These are phyloP conservation scores for Hypoxylon sp. DNA, from an alignment of 2,329 filamentous ascomycete species.

Conservation along the genomic window DNA sequence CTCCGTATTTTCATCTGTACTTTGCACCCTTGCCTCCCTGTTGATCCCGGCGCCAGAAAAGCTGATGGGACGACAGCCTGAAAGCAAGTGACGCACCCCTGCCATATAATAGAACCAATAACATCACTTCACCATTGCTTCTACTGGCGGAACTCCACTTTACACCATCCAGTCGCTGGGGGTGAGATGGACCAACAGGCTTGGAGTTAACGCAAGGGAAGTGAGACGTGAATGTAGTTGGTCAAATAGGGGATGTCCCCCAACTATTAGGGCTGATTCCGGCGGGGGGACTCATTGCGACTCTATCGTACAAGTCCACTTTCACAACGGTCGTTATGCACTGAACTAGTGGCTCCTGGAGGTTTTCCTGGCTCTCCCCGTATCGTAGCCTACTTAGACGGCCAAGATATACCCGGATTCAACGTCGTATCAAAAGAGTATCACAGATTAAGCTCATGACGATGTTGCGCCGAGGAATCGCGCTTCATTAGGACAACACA, in stretches of 20 bases:
- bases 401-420: slow-evolving; percentile 21
- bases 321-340: slow-evolving; percentile 1
- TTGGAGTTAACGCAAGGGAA: slow-evolving; percentile 24
- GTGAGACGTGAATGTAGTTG: slow-evolving; percentile 2
- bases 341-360: slow-evolving; percentile 6
- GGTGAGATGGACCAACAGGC: slow-evolving; percentile 15
- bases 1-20: slow-evolving; percentile 33
- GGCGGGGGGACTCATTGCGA: background rate
- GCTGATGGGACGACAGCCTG: slow-evolving; percentile 41
- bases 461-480: slow-evolving; percentile 11
- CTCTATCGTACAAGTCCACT: background rate
- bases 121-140: slow-evolving; percentile 19
- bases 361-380: background rate
- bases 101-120: slow-evolving; percentile 34
- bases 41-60: slow-evolving; percentile 42
- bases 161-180: background rate
- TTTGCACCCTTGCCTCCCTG: slow-evolving; percentile 43
- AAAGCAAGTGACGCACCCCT: slow-evolving; percentile 34
- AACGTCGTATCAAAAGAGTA: slow-evolving; percentile 13
- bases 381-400: background rate
- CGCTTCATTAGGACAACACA: background rate
- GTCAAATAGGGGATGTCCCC: slow-evolving; percentile 9
- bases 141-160: too few relatives aligned
- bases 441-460: slow-evolving; percentile 12
- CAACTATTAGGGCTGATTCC: slow-evolving; percentile 27